Evolutionary conservation across 148 eudicot species (phyloP).

Genomic region (Cornus florida): DNA sequence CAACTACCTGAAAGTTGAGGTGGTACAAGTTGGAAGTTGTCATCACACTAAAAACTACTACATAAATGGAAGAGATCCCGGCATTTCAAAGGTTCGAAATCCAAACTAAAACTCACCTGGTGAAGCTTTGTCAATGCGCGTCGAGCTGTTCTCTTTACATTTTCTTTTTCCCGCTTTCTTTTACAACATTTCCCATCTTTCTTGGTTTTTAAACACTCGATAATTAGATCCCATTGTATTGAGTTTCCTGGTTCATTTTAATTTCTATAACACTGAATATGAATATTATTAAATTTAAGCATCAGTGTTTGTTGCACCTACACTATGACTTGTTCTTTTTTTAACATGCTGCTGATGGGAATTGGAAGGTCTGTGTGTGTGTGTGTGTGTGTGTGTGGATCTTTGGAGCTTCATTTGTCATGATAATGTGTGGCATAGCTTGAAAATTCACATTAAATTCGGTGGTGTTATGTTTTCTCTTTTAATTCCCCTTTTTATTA

Average conservation of each 20-base stretch:
- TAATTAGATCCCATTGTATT: conserved; percentile 10
- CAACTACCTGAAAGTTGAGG: neutral
- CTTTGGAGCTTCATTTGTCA: too few species aligned
- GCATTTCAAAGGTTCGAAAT: neutral
- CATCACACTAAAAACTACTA: neutral
- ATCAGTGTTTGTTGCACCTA: neutral
- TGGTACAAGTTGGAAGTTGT: neutral
- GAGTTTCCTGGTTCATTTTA: conserved; percentile 4
- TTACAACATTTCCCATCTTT: neutral
- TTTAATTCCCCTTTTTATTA: too few species aligned
- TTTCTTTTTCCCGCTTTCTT: neutral
- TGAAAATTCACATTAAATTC: too few species aligned
- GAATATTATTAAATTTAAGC: too few species aligned
- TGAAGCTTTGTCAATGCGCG: neutral
- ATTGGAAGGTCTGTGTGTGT: too few species aligned
- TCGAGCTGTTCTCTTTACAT: neutral
- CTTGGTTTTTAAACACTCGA: neutral
- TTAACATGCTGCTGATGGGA: too few species aligned
- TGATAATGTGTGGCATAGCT: too few species aligned
- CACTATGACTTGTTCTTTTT: neutral
- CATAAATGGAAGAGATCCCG: neutral
- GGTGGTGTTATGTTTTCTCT: too few species aligned
- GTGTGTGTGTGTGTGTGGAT: too few species aligned
- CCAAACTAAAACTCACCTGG: neutral
- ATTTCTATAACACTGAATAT: neutral